Evolutionary conservation across 202 grass and related monocot genomes (phyloP).

Genomic region (Zizania palustris): DNA sequence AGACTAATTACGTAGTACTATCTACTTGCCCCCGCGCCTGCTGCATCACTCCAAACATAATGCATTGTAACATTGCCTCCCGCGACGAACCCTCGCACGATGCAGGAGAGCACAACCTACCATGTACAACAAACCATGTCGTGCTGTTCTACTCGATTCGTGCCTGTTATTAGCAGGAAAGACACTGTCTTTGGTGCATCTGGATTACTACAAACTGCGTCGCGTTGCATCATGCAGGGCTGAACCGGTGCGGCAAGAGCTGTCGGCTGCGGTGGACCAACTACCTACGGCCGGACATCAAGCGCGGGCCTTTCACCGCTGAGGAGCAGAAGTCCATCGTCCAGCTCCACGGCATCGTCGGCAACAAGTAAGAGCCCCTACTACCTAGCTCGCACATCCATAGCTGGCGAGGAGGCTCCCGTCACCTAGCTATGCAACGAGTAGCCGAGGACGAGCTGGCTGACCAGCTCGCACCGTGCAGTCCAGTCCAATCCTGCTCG

Average conservation of each 20-base stretch:
- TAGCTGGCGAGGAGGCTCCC: neutral
- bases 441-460: neutral
- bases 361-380: conserved; percentile 65
- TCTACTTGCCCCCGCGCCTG: neutral
- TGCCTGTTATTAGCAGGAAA: neutral
- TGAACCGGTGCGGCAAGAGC: conserved; percentile 97
- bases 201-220: too few relatives aligned
- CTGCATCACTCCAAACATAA: neutral
- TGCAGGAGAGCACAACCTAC: too few relatives aligned
- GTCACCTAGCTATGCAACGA: neutral
- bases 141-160: neutral
- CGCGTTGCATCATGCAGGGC: conserved; percentile 42
- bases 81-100: neutral
- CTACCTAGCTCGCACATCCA: neutral
- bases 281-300: conserved; percentile 97
- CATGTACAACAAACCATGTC: too few relatives aligned
- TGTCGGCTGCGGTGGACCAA: conserved; percentile 98
- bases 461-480: conserved; percentile 12
- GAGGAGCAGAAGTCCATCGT: conserved; percentile 88
- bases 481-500: neutral
- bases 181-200: neutral
- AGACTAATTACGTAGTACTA: neutral
- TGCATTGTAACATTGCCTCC: neutral
- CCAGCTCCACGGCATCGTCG: conserved; percentile 86
- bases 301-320: conserved; percentile 69